Conservation (phyloP, 192 early-diverging fungal species). For the Pilaira anomala region DNA sequence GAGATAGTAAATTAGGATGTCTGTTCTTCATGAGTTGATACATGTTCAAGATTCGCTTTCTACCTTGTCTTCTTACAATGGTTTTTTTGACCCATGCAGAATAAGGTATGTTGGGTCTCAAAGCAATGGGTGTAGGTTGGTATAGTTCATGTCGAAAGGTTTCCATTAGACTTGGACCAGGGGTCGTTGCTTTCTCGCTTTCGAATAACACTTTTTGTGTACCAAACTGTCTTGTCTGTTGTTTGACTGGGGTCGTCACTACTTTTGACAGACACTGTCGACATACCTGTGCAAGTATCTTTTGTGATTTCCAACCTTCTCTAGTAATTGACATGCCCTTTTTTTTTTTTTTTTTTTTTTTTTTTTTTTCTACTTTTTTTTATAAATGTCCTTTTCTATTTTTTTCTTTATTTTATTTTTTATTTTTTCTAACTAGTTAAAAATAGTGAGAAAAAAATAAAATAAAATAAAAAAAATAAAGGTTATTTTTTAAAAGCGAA, state of each 20-base stretch:
- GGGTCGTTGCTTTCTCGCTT: background rate
- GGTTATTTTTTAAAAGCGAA: too few species aligned
- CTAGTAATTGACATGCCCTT: background rate
- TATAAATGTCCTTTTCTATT: too few species aligned
- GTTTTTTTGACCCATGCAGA: background rate
- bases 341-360: too few species aligned
- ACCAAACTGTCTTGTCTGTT: background rate
- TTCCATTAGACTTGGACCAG: background rate
- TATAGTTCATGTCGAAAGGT: background rate
- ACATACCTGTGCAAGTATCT: constrained; percentile 12
- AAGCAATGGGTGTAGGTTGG: background rate
- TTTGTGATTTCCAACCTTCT: constrained; percentile 16
- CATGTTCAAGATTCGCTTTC: background rate
- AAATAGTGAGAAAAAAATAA: too few species aligned
- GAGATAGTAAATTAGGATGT: background rate
- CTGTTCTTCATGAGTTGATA: background rate
- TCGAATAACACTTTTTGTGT: background rate
- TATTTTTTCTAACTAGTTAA: too few species aligned
- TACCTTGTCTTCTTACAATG: background rate
- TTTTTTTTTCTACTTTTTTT: too few species aligned
- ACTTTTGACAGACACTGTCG: constrained; percentile 4
- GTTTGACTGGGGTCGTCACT: background rate
- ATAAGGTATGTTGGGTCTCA: background rate
- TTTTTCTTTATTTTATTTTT: too few species aligned
- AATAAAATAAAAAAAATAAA: too few species aligned